Percentiles rank a stretch among this genome's conserved stretches.
phyloP scores from a whole-genome alignment of 768 basidiomycete genomes.

The Sistotremastrum suecicum region DNA sequence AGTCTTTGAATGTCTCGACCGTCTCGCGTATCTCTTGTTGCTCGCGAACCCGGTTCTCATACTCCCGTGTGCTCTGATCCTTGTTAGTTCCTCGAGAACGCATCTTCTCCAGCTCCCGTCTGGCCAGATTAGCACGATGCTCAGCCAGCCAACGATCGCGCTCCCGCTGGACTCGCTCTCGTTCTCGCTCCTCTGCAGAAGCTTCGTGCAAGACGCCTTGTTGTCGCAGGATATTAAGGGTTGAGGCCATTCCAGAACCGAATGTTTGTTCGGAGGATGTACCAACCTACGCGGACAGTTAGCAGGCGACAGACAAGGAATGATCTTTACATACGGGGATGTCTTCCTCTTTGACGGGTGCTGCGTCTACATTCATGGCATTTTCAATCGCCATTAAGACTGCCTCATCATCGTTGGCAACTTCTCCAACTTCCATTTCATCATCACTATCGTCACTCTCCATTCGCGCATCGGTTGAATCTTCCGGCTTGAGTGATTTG shows the following conservation, averaged over 20 bases:
- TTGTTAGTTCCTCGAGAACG: constrained; percentile 68
- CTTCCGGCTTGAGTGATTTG: constrained; percentile 12
- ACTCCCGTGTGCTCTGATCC: constrained; percentile 89
- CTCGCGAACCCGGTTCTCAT: constrained; percentile 84
- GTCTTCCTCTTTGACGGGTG: constrained; percentile 23
- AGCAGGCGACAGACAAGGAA: constrained; percentile 4
- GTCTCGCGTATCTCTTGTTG: constrained; percentile 78
- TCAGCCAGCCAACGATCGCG: constrained; percentile 86
- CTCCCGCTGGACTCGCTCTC: constrained; percentile 73
- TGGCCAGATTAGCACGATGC: constrained; percentile 57
- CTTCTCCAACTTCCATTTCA: constrained; percentile 59
- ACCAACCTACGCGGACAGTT: constrained; percentile 24
- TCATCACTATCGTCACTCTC: constrained; percentile 48
- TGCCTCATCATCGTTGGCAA: constrained; percentile 51
- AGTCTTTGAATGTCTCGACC: constrained; percentile 75
- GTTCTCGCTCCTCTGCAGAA: constrained; percentile 47
- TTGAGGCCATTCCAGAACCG: constrained; percentile 75
- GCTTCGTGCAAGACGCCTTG: constrained; percentile 76
- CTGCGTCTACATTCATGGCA: constrained; percentile 49
- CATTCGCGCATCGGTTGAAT: constrained; percentile 31
- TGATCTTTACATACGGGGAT: constrained; percentile 17
- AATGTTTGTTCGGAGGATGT: constrained; percentile 72
- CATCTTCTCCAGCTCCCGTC: constrained; percentile 68
- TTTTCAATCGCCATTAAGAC: constrained; percentile 71
- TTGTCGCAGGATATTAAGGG: constrained; percentile 75